Percentiles rank a stretch among this genome's conserved stretches.
phyloP scores from a whole-genome alignment of 805 yeast genomes.

The Kockiozyma suomiensis region DNA sequence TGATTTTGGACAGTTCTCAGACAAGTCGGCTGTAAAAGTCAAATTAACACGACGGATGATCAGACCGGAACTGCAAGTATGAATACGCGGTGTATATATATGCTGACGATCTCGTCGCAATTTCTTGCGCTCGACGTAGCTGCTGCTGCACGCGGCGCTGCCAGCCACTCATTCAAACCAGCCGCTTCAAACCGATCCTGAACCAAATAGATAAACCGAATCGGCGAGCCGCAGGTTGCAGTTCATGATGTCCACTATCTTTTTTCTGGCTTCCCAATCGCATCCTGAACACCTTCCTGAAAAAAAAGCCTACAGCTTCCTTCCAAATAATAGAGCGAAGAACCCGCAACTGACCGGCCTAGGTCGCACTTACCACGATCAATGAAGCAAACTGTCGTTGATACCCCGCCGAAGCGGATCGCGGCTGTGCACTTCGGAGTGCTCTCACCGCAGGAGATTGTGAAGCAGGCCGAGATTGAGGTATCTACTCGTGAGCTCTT shows the following conservation, averaged over 20 bases:
- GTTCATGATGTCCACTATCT: constrained; percentile 2
- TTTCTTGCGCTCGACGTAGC: neutral
- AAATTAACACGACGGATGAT: too few species aligned
- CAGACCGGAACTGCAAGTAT: too few species aligned
- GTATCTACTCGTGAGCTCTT: constrained; percentile 88
- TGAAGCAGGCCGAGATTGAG: constrained; percentile 93
- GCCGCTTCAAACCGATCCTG: constrained; percentile 2
- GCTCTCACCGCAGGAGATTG: constrained; percentile 84
- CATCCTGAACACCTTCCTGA: neutral
- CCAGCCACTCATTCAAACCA: neutral
- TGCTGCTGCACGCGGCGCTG: neutral
- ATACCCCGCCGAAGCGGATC: constrained; percentile 86
- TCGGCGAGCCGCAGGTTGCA: neutral
- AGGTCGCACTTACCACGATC: neutral
- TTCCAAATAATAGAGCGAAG: neutral
- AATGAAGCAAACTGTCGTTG: constrained; percentile 54
- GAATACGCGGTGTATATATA: too few species aligned
- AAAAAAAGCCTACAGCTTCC: neutral
- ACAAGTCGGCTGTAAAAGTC: too few species aligned
- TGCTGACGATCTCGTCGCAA: too few species aligned
- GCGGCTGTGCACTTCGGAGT: constrained; percentile 91
- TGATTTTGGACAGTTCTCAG: too few species aligned
- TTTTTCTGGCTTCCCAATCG: neutral
- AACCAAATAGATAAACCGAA: too few species aligned
- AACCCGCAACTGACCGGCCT: neutral